These are phyloP conservation scores for Globisporangium parvum DNA, from an alignment of 352 stramenopile species.

Conservation along the genomic window DNA sequence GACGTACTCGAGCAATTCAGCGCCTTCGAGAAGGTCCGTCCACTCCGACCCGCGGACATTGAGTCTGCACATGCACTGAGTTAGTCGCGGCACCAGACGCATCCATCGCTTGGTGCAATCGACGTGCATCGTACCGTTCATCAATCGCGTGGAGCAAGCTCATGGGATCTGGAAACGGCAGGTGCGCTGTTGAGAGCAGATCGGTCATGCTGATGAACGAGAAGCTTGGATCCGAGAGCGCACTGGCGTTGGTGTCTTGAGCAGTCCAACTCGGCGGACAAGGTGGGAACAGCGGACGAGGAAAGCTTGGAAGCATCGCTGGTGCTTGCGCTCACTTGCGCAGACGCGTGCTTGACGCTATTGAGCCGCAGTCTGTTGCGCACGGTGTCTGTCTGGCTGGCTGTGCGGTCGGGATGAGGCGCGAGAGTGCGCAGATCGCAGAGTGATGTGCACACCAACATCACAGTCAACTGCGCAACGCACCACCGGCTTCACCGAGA, in stretches of 20 bases:
- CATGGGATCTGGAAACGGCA: neutral
- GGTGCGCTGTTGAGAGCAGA: constrained; percentile 1
- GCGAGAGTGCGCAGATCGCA: constrained; percentile 2
- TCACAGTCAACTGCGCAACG: neutral
- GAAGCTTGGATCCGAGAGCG: neutral
- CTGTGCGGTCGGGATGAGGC: constrained; percentile 4
- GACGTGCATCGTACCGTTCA: neutral
- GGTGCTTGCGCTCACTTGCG: neutral
- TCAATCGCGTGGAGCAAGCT: neutral
- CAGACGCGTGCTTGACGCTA: neutral
- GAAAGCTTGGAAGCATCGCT: constrained; percentile 1
- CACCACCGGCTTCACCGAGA: constrained; percentile 6
- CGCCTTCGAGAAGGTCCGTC: constrained; percentile 44
- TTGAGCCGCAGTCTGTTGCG: neutral
- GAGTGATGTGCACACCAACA: constrained; percentile 6
- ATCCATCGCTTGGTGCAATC: neutral
- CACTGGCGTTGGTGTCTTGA: neutral
- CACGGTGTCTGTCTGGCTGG: neutral
- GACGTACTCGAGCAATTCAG: constrained; percentile 47
- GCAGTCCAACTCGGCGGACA: neutral
- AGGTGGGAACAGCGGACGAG: neutral
- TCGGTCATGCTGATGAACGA: constrained; percentile 14
- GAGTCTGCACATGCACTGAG: constrained; percentile 12
- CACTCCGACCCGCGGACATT: constrained; percentile 27
- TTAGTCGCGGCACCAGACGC: neutral